Conservation (phyloP, 805 yeast species). For the Geotrichum ghanense region DNA sequence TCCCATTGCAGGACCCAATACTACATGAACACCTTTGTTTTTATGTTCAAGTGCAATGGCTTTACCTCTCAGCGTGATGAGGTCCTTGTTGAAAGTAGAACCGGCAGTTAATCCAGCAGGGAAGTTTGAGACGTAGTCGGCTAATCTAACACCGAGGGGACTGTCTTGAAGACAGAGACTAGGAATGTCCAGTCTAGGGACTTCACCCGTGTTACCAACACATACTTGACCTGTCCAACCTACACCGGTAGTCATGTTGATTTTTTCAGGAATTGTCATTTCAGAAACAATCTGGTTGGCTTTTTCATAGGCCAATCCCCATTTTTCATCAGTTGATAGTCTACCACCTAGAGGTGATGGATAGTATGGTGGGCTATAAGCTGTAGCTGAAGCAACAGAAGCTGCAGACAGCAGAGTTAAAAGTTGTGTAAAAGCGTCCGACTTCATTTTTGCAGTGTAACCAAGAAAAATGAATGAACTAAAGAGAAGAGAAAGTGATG, state of each 20-base stretch:
- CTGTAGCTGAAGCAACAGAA: no score
- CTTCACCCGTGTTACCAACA: conserved; percentile 49
- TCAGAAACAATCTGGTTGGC: conserved; percentile 45
- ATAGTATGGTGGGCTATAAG: conserved; percentile 13
- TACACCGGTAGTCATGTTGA: conserved; percentile 51
- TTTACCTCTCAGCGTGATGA: conserved; percentile 41
- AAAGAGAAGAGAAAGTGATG: no score
- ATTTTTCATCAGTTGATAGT: conserved; percentile 26
- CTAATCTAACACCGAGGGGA: conserved; percentile 46
- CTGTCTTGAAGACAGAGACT: conserved; percentile 52
- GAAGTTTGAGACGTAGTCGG: conserved; percentile 45
- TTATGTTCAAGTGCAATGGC: conserved; percentile 47
- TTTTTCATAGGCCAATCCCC: conserved; percentile 47
- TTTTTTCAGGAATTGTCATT: conserved; percentile 48
- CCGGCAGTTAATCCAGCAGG: conserved; percentile 53
- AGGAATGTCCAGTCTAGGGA: conserved; percentile 43
- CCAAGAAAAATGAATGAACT: no score
- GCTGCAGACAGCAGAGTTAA: no score
- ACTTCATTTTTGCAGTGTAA: no score
- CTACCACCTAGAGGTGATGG: conserved; percentile 17
- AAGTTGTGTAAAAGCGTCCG: no score
- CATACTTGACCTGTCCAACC: conserved; percentile 56
- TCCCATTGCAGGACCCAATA: conserved; percentile 47
- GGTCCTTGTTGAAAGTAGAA: conserved; percentile 42
- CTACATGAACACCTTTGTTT: conserved; percentile 42